Conservation (phyloP, 495 filamentous ascomycete genomes). For the Venustampulla echinocandica region DNA sequence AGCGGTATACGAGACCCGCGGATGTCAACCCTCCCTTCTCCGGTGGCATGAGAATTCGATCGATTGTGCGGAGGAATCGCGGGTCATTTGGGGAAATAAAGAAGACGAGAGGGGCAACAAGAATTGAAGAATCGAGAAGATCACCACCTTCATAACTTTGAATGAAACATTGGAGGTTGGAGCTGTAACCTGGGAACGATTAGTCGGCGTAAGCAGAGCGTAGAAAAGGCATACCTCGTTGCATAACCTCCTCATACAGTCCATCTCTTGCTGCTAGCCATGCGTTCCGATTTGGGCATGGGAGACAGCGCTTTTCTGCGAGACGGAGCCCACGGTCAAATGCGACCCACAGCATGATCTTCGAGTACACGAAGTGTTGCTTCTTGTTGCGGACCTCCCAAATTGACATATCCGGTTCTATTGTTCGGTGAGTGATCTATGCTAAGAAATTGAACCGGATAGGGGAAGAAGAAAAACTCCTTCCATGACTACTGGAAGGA, state of each 20-base stretch:
- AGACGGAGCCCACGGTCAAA: conserved; percentile 63
- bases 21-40: conserved; percentile 66
- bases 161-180: conserved; percentile 53
- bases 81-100: conserved; percentile 68
- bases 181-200: conserved; percentile 45
- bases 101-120: conserved; percentile 67
- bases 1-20: conserved; percentile 62
- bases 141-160: conserved; percentile 64
- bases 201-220: background rate
- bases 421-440: conserved; percentile 4
- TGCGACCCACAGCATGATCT: conserved; percentile 71
- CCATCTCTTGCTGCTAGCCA: conserved; percentile 55
- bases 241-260: conserved; percentile 67
- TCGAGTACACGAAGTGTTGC: conserved; percentile 65
- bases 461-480: too few relatives aligned
- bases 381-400: conserved; percentile 68
- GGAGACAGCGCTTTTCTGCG: conserved; percentile 58
- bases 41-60: conserved; percentile 54
- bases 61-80: conserved; percentile 58
- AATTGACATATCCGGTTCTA: conserved; percentile 65
- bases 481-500: too few relatives aligned
- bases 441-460: too few relatives aligned
- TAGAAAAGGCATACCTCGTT: conserved; percentile 32
- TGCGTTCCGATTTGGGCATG: conserved; percentile 53
- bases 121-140: conserved; percentile 58